phyloP scores from a whole-genome alignment of 306 rosid genomes.

The Dicorynia guianensis region DNA sequence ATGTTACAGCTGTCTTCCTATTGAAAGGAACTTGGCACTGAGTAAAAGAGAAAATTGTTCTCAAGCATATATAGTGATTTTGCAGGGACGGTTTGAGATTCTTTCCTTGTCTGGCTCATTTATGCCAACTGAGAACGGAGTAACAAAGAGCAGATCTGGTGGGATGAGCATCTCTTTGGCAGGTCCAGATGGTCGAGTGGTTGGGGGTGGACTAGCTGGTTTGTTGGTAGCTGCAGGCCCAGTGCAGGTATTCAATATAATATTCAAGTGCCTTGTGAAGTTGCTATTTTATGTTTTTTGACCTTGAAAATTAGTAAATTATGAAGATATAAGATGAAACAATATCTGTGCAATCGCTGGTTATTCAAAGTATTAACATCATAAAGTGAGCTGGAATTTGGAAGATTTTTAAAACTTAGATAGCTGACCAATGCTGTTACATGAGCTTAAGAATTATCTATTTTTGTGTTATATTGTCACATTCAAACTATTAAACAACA shows the following conservation, averaged over 20 bases:
- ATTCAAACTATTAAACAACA: not conserved
- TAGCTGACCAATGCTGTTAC: not conserved
- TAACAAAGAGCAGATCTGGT: constrained; percentile 83
- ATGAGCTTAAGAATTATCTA: not conserved
- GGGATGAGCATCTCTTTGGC: constrained; percentile 95
- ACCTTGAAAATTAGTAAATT: not conserved
- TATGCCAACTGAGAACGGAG: constrained; percentile 79
- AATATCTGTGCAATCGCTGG: not conserved
- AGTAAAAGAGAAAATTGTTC: constrained; percentile 10
- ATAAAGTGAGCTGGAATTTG: constrained; percentile 12
- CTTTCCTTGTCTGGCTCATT: constrained; percentile 88
- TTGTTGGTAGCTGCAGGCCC: constrained; percentile 88
- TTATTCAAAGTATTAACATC: constrained; percentile 25
- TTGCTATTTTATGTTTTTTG: constrained; percentile 9
- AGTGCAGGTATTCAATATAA: constrained; percentile 65
- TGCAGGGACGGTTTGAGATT: constrained; percentile 88
- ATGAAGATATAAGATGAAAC: not conserved
- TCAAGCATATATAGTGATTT: constrained; percentile 32
- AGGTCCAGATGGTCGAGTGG: constrained; percentile 88
- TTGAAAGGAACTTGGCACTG: not conserved
- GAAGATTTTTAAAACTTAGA: not conserved
- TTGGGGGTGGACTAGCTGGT: constrained; percentile 95
- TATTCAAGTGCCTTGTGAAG: constrained; percentile 15
- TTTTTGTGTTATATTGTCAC: not conserved
- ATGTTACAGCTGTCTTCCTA: not conserved